Evolutionary conservation across 495 filamentous ascomycete genomes (phyloP).

Genomic region (Cairneyella variabilis): DNA sequence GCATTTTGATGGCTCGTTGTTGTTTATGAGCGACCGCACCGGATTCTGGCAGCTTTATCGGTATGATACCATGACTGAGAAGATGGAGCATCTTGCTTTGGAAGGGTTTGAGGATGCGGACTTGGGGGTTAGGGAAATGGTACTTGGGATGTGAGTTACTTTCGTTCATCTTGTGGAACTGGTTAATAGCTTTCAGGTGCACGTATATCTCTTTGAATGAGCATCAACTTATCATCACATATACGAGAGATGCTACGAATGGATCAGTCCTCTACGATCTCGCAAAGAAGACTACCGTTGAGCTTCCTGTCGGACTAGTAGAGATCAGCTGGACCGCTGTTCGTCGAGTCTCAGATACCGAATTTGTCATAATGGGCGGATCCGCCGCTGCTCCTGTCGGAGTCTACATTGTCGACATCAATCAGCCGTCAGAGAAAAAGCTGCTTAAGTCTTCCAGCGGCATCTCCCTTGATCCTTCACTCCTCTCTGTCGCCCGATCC

Average conservation of each 20-base stretch:
- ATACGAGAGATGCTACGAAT: constrained; percentile 9
- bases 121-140: neutral
- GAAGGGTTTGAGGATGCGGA: constrained; percentile 15
- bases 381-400: neutral
- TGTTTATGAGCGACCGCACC: constrained; percentile 12
- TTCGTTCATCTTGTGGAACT: neutral
- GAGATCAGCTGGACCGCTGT: neutral
- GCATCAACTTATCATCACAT: neutral
- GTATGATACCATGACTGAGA: neutral
- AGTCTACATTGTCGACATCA: constrained; percentile 13
- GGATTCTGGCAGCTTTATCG: constrained; percentile 18
- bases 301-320: neutral
- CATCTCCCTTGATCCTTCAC: constrained; percentile 18
- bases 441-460: constrained; percentile 10
- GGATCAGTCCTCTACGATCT: constrained; percentile 9
- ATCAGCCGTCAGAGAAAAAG: constrained; percentile 4
- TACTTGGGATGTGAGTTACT: constrained; percentile 12
- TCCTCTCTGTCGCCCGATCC: constrained; percentile 31
- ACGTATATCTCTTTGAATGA: constrained; percentile 6
- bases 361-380: constrained; percentile 7
- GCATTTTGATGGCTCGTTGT: constrained; percentile 10
- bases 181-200: neutral
- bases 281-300: neutral
- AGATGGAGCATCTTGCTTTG: neutral
- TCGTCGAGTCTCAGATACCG: constrained; percentile 1